Conservation (phyloP, 176 grass and related monocot genomes). For the Juncus inflexus region DNA sequence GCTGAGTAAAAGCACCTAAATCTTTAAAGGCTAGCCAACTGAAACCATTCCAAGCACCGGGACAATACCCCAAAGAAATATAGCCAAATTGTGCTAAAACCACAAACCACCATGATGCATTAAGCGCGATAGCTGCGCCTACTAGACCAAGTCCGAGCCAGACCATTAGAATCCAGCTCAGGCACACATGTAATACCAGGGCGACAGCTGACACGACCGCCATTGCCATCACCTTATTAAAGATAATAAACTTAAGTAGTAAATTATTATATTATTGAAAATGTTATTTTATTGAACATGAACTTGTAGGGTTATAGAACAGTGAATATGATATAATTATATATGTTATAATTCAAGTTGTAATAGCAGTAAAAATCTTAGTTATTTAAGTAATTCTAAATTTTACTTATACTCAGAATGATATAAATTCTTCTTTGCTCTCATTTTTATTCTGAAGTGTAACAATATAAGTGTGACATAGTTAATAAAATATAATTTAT, state of each 20-base stretch:
- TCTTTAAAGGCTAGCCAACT: slow-evolving; percentile 43
- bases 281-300: not conserved
- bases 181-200: slow-evolving; percentile 39
- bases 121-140: slow-evolving; percentile 57
- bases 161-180: slow-evolving; percentile 50
- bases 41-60: slow-evolving; percentile 78
- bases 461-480: too few species aligned
- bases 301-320: not conserved
- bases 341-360: not conserved
- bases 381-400: too few species aligned
- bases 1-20: slow-evolving; percentile 43
- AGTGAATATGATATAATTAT: not conserved
- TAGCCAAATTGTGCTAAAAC: slow-evolving; percentile 46
- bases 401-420: too few species aligned
- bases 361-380: too few species aligned
- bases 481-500: too few species aligned
- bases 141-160: slow-evolving; percentile 44
- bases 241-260: not conserved
- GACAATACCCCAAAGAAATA: slow-evolving; percentile 53
- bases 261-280: not conserved
- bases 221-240: slow-evolving; percentile 58
- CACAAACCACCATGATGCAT: slow-evolving; percentile 65
- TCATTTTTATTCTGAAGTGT: too few species aligned
- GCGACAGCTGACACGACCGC: slow-evolving; percentile 31
- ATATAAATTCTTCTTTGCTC: too few species aligned